Base-by-base conservation (phyloP, 2,329 filamentous ascomycete species). In the Alternaria sp. region DNA sequence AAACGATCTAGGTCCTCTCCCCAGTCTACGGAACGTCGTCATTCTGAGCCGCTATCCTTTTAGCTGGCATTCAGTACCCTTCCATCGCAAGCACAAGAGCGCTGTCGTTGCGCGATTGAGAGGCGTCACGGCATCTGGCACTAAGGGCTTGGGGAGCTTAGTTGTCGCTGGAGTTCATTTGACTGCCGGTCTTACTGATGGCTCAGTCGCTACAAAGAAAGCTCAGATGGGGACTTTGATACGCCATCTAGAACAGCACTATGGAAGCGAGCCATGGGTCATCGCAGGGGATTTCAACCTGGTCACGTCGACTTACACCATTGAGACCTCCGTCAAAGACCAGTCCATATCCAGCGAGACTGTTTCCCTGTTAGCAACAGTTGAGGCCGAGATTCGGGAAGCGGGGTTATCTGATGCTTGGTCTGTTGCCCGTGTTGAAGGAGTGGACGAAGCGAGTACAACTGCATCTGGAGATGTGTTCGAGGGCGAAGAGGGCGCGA, bases 271-370 rank as follows among this genome's bases (percentile, higher is more conserved):
- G 40, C 82, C 86, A 5, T 88, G 85, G 81, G 79, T 90, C 5
- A 69, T 91, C 19, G 86, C 86, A 0, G 89, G 89, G 4, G 88
- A 91, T 71, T 89, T 90, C 73, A 91, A 91, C 68, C 79, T 91
- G 23, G 81, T 85, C 7, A 89, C 88, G 0, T 91, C 89, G 1
- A 78, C 81, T 2, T 81, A 82, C 56, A 87, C 87, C 0, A 84
- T 91, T 32, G 79, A 85, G 11, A 78, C 81, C 5, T 87, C 88
- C 0, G 66, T 86, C 2, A 82, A 83, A 59, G 84, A 81, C 56
- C 84, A 85, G n/a, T 77, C 81, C 6, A 85, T 91, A n/a, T 86
- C 87, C 0, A 50, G 73, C 0, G 81, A 85, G 52, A 85, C 86
- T 1, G 81, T 79, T 0, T 73, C 70, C 3, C 77, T 79, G 9